Evolutionary conservation across 192 early-diverging fungal species (phyloP), one percentile per base, ranked within the genome.

Genomic region (Podila verticillata): DNA sequence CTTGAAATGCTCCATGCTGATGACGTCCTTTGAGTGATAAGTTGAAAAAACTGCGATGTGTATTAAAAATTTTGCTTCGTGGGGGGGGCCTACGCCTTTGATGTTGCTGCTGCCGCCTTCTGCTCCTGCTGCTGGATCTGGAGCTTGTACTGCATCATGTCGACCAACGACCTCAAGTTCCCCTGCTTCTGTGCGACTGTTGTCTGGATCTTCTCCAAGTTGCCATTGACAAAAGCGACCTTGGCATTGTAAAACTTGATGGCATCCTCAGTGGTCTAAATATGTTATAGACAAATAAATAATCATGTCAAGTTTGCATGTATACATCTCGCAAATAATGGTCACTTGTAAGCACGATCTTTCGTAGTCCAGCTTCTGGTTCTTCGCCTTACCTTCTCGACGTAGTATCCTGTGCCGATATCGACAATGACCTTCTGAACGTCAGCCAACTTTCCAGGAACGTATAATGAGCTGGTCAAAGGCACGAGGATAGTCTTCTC

Each of bases 381-480:
- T 44, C 39, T 44, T 4, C 39, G 39, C 15, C 39, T 22, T 81
- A 94, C 94, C 89, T 99, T 97, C 81, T 96, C 95, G 28, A 96
- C 91, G 73, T 93, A 96, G 82, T 99, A 99, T 34, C 97, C 97
- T 20, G 97, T 97, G 57, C 97, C 97, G 54, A 97, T 91, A 82
- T 99, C 97, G 2, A 99, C 94, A 69, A 97, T 92, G 13, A 99
- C 95, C 56, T 90, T 95, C 58, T 95, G 89, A 17, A 91, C 86
- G 72, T 96, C 86, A 30, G 87, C 83, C 29, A 99, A 85, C 73
- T 93, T 92, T 64, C 95, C 97, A 59, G 95, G 94, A 17, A 99
- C 94, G 81, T 99, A 99, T n/a, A 97, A 89, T 63, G 92, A 94
- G 61, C 82, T 89, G 29, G 94, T 96, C 54, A 96, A 84, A 32